Evolutionary conservation across 2,329 filamentous ascomycete species (phyloP).

Genomic region (Ambrosiella xylebori): DNA sequence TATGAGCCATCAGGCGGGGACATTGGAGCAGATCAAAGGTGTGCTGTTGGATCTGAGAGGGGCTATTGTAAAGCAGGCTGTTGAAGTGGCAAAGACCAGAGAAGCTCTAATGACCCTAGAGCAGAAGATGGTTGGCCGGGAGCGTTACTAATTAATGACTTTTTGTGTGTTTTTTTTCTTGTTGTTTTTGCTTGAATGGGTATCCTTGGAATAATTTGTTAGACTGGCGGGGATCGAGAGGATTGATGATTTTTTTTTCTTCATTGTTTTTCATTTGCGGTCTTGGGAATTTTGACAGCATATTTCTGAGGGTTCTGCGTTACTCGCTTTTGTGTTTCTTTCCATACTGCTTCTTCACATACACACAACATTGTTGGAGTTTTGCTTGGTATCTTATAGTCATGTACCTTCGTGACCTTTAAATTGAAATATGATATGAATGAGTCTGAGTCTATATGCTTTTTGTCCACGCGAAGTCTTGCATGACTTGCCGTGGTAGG

Average conservation of each 20-base stretch:
- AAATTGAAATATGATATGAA: background rate
- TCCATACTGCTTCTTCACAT: conserved; percentile 1
- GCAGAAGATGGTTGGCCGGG: conserved; percentile 21
- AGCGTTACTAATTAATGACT: conserved; percentile 3
- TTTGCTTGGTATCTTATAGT: background rate
- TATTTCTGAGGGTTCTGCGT: background rate
- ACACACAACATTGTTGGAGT: background rate
- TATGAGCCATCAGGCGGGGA: conserved; percentile 12
- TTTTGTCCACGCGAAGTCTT: background rate
- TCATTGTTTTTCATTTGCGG: background rate
- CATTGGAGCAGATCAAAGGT: conserved; percentile 20
- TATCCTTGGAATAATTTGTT: background rate
- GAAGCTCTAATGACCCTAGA: conserved; percentile 26
- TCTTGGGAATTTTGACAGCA: background rate
- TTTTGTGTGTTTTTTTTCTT: background rate
- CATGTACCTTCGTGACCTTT: background rate
- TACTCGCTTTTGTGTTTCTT: background rate
- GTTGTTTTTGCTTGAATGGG: background rate
- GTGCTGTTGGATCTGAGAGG: conserved; percentile 25
- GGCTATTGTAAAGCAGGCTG: conserved; percentile 25
- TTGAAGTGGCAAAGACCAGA: conserved; percentile 27
- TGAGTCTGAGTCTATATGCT: background rate
- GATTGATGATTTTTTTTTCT: background rate
- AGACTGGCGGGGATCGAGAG: background rate
- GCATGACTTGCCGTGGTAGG: background rate